Conservation (phyloP, 192 early-diverging fungal species). For the Pilaira anomala region DNA sequence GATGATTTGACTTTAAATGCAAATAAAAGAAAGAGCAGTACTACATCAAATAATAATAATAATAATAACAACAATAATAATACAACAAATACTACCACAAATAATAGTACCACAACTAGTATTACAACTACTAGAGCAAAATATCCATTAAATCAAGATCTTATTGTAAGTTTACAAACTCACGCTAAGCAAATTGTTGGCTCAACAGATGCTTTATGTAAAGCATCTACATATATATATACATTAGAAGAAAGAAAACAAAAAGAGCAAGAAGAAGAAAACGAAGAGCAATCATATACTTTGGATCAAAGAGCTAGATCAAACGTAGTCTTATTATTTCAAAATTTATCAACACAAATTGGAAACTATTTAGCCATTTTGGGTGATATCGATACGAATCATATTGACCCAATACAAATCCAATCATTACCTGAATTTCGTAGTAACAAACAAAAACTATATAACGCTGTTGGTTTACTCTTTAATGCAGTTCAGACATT, state of each 20-base stretch:
- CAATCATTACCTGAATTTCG: conserved; percentile 21
- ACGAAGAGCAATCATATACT: background rate
- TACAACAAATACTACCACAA: background rate
- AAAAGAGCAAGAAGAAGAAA: background rate
- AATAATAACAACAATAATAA: background rate
- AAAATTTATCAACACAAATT: conserved; percentile 23
- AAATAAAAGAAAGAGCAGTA: background rate
- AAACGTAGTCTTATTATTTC: conserved; percentile 18
- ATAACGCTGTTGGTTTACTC: conserved; percentile 27
- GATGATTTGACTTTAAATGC: background rate
- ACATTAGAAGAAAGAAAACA: background rate
- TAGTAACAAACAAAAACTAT: conserved; percentile 33
- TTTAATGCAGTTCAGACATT: conserved; percentile 29
- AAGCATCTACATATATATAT: conserved; percentile 19
- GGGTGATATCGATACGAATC: conserved; percentile 23
- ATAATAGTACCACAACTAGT: background rate
- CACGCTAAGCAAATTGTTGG: conserved; percentile 32
- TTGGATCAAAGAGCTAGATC: conserved; percentile 6
- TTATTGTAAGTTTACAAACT: conserved; percentile 23
- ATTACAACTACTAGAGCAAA: conserved; percentile 14
- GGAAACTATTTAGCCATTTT: conserved; percentile 27
- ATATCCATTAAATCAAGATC: conserved; percentile 28
- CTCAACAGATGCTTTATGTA: conserved; percentile 27
- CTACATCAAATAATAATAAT: background rate
- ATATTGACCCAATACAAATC: conserved; percentile 11